Evolutionary conservation across 176 grass and related monocot species (phyloP), one percentile per base, ranked within the genome.

Genomic region (Canna indica): DNA sequence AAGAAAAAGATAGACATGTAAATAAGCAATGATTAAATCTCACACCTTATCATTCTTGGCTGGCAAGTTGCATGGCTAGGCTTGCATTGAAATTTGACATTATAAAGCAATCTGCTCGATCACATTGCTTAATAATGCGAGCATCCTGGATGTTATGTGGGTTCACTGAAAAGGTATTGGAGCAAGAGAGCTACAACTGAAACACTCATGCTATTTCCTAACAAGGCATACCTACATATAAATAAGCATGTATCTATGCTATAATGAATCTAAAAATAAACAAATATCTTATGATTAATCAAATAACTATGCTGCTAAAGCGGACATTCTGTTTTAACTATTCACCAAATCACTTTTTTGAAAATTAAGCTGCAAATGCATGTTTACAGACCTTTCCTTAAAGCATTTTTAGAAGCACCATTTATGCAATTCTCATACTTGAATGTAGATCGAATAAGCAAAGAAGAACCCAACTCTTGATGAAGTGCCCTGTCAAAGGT

Each of bases 191-290:
- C 79, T 22, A 92, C 88, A 18, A 97, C 93, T 61, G 93, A 83
- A 39, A 92, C 79, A 81, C 88, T 92, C 14, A 97, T 68, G 80
- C 93, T 97, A 73, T 97, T 97, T 15, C 88, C 93, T 68, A 97
- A 39, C 88, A 97, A 78, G 59, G 93, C 88, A 78, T 89, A 97
- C 82, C 93, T 97, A 76, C 81, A 69, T 44, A 54, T 54, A 54
- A 54, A 54, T 16, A 4, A 20, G 47, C 50, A 54, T 54, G 22
- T 54, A 54, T n/a, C 17, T 54, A 16, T 54, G 50, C 3, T n/a
- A n/a, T 20, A 54, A 54, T 24, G 22, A 25, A 6, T n/a, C 50
- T n/a, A 54, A 18, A 54, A 50, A 54, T 54, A 18, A 17, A 54
- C 50, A 54, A 18, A n/a, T 10, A 54, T n/a, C 4, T 17, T 25